Conservation (phyloP, 2,329 filamentous ascomycete species). For the Shiraia sp. region DNA sequence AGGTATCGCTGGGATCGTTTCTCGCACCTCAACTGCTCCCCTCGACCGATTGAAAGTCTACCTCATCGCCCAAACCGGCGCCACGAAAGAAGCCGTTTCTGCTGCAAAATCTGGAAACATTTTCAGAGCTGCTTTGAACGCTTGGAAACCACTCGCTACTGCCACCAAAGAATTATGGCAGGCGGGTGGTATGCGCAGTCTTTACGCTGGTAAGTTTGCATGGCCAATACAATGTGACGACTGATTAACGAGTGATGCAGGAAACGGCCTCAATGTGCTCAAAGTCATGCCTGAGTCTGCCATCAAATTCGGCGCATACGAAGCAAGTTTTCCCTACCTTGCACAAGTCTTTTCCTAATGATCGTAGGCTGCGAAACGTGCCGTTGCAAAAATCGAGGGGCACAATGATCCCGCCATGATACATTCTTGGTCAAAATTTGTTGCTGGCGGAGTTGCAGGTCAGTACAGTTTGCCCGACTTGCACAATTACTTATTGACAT, state of each 20-base stretch:
- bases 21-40: conserved; percentile 91
- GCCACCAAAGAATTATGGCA: conserved; percentile 81
- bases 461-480: conserved; percentile 1
- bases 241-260: conserved; percentile 52
- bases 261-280: conserved; percentile 92
- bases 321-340: conserved; percentile 54
- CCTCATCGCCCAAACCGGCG: conserved; percentile 84
- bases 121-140: conserved; percentile 65
- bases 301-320: conserved; percentile 97
- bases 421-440: conserved; percentile 82
- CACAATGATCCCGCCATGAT: conserved; percentile 81
- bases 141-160: conserved; percentile 69
- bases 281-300: conserved; percentile 99
- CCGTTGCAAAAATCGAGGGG: conserved; percentile 83
- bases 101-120: conserved; percentile 73
- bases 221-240: not conserved
- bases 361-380: conserved; percentile 76
- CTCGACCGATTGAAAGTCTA: conserved; percentile 98
- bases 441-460: conserved; percentile 83
- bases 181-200: conserved; percentile 81
- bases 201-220: conserved; percentile 78
- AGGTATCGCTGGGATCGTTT: conserved; percentile 91
- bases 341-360: conserved; percentile 12
- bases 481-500: conserved; percentile 2
- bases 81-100: conserved; percentile 61